Percentiles rank a stretch among this genome's conserved stretches.
These are phyloP conservation scores for Coleophoma cylindrospora DNA, from an alignment of 2,329 filamentous ascomycete species.

Conservation along the genomic window DNA sequence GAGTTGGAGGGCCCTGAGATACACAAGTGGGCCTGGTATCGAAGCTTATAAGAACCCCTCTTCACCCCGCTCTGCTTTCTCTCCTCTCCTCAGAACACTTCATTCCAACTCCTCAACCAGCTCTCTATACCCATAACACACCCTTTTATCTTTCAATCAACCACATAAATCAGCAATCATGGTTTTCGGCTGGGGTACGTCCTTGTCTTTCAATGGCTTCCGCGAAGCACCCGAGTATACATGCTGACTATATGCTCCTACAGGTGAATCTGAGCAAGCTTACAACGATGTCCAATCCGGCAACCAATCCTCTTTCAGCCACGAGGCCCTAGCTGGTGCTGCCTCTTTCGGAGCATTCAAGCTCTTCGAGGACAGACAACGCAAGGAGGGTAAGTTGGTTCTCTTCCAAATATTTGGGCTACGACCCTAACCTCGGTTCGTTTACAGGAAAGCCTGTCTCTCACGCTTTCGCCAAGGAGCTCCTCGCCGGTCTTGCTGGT, in stretches of 20 bases:
- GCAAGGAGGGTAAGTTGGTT: constrained; percentile 51
- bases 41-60: constrained; percentile 6
- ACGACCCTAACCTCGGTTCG: not conserved
- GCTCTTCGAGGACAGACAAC: constrained; percentile 71
- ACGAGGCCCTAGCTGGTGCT: constrained; percentile 71
- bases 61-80: not conserved
- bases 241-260: not conserved
- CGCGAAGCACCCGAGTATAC: not conserved
- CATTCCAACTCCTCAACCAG: not conserved
- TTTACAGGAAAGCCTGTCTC: constrained; percentile 59
- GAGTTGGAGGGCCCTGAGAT: no score
- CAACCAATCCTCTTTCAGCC: constrained; percentile 59
- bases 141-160: not conserved
- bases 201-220: not conserved
- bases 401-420: not conserved
- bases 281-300: constrained; percentile 38
- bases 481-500: constrained; percentile 66
- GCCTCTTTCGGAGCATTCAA: constrained; percentile 79
- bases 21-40: no score
- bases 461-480: constrained; percentile 74
- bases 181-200: constrained; percentile 22
- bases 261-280: constrained; percentile 36
- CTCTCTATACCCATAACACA: not conserved
- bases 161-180: constrained; percentile 16
- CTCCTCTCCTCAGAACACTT: not conserved